phyloP scores from a whole-genome alignment of 2,329 filamentous ascomycete genomes.

The Sporothrix brunneoviolacea region DNA sequence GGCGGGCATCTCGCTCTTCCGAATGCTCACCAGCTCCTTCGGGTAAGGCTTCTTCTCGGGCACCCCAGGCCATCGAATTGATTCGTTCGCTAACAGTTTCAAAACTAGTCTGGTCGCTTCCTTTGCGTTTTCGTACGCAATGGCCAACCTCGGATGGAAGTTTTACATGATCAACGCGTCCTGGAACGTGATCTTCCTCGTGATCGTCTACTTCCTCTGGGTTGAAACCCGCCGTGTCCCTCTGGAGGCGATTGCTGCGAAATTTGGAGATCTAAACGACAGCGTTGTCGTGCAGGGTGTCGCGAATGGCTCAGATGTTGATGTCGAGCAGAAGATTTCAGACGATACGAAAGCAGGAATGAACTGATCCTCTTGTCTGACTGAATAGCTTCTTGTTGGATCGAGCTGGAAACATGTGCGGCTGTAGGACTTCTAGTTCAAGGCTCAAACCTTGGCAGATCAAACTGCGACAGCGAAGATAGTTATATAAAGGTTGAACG shows the following conservation, averaged over 20 bases:
- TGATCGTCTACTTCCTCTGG: not conserved
- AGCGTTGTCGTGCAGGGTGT: not conserved
- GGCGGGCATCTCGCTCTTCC: slow-evolving; percentile 26
- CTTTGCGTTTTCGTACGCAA: slow-evolving; percentile 25
- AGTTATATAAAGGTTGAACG: no score
- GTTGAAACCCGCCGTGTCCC: not conserved
- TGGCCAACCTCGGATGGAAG: slow-evolving; percentile 18
- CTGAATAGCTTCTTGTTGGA: no score
- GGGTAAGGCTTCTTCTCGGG: slow-evolving; percentile 20
- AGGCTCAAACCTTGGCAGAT: no score
- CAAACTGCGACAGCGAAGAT: no score
- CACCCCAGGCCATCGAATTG: not conserved
- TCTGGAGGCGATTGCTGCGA: slow-evolving; percentile 3
- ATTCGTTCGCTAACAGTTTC: not conserved
- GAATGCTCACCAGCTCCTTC: slow-evolving; percentile 23
- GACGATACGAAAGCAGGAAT: no score
- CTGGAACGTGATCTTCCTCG: not conserved
- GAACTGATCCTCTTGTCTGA: no score
- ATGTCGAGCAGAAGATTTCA: not conserved
- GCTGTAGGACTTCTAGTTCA: no score
- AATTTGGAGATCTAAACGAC: no score
- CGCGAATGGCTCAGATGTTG: no score
- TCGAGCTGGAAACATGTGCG: no score
- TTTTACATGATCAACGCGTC: slow-evolving; percentile 7
- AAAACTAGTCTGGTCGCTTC: slow-evolving; percentile 21